A percentile compares a stretch with the other conserved stretches of the same genome.
Conservation (phyloP, 2,329 filamentous ascomycete species). For the Microcyclospora pomicola region DNA sequence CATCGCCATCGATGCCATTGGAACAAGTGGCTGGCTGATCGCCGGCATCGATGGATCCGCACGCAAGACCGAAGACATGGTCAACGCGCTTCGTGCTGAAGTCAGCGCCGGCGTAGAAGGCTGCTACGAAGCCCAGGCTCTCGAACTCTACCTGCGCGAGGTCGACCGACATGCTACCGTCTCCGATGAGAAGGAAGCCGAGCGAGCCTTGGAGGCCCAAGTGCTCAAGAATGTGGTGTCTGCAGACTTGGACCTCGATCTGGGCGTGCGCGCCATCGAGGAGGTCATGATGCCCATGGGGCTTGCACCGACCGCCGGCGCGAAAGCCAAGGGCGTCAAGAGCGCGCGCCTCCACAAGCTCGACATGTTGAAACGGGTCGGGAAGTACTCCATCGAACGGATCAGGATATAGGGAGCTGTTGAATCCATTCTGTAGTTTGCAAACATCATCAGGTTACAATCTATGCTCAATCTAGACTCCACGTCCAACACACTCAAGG, state of each 20-base stretch:
- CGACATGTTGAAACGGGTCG: constrained; percentile 36
- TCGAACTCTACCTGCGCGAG: constrained; percentile 52
- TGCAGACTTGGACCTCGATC: constrained; percentile 25
- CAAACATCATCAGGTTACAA: no score
- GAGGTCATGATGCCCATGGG: constrained; percentile 46
- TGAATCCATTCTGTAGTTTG: no score
- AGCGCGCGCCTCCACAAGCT: no score
- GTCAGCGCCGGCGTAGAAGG: constrained; percentile 59
- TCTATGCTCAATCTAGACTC: no score
- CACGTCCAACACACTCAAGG: no score
- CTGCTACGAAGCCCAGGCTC: constrained; percentile 52
- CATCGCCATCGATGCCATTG: constrained; percentile 62
- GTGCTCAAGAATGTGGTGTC: no score
- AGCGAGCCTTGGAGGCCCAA: constrained; percentile 28
- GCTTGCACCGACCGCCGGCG: no score
- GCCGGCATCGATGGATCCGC: constrained; percentile 36
- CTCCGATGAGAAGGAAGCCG: constrained; percentile 4
- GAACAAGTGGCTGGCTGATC: constrained; percentile 60
- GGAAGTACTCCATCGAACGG: constrained; percentile 70
- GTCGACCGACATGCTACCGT: constrained; percentile 42
- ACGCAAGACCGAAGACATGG: constrained; percentile 47
- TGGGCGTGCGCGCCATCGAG: constrained; percentile 65
- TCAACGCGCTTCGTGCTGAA: constrained; percentile 53
- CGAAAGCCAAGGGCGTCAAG: no score
- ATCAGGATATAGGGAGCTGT: constrained; percentile 36